Conservation (phyloP, 352 stramenopile genomes). For the Pythium sukuiense region DNA sequence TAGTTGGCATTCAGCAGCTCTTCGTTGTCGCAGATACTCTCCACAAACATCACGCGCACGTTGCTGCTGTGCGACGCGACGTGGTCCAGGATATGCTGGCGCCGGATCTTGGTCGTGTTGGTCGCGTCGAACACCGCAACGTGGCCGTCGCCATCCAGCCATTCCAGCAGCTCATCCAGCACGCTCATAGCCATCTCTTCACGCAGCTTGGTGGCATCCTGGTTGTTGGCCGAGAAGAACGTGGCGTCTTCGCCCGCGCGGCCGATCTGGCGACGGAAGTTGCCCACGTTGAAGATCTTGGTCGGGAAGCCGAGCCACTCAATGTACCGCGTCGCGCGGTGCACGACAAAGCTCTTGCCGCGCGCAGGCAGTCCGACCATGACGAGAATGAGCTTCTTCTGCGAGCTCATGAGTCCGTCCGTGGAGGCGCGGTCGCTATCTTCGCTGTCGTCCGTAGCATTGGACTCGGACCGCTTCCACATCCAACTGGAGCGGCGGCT, state of each 20-base stretch:
- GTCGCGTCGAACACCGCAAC: constrained; percentile 96
- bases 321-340: constrained; percentile 93
- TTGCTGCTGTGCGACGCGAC: constrained; percentile 63
- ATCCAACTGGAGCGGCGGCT: constrained; percentile 76
- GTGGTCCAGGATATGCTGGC: constrained; percentile 61
- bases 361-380: constrained; percentile 93
- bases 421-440: constrained; percentile 27
- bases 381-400: constrained; percentile 91
- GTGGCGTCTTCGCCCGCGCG: constrained; percentile 66
- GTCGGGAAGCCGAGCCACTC: constrained; percentile 90
- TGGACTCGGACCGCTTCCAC: constrained; percentile 49
- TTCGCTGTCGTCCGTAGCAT: constrained; percentile 10
- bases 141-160: constrained; percentile 88
- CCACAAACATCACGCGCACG: constrained; percentile 92
- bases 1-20: constrained; percentile 93
- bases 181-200: constrained; percentile 89
- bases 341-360: constrained; percentile 95
- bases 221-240: constrained; percentile 93
- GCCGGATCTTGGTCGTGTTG: constrained; percentile 90
- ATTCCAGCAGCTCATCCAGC: constrained; percentile 89
- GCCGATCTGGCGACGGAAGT: constrained; percentile 85
- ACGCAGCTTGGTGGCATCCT: constrained; percentile 71
- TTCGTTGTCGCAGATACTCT: constrained; percentile 94
- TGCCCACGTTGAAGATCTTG: constrained; percentile 95
- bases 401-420: constrained; percentile 63